Base-by-base conservation (phyloP, 2,329 filamentous ascomycete genomes). In the Aspergillus chevalieri region DNA sequence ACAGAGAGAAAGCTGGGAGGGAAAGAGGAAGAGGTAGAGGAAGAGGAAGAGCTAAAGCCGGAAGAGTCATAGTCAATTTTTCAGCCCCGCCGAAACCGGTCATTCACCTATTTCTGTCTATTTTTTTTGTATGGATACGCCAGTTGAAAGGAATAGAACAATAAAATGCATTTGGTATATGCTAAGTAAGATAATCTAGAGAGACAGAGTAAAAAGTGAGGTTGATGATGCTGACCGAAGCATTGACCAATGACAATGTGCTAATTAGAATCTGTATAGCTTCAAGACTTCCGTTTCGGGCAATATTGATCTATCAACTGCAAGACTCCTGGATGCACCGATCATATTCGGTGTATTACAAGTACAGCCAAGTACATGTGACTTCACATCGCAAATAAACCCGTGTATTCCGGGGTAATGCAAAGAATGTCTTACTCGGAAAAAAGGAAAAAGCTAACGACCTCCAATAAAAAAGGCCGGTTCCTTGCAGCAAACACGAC, bases 41-140 rank as follows among this genome's bases (percentile, higher is more conserved):
- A 44, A 49, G 42, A 47, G 26, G 15, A 53, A 30, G 15, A 43
- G 17, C 47, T 19, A 17, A 41, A 41, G 17, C 7, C 15, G 10
- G 38, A 41, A 43, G 46, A 55, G 50, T 45, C 45, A 43, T 33
- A 44, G 47, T 46, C 48, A 50, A 49, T 56, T 59, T 58, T 54
- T 48, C 46, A 43, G 47, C 39, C 46, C 12, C 41, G 38, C 43
- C 36, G 21, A 10, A 43, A 4, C 10, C 17, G 10, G 17, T 24
- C 19, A 10, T 21, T 22, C 21, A 19, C 21, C 14, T 5, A 10
- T 43, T 14, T 43, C 39, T 44, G 19, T 51, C 22, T 36, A 33
- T 42, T 50, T 33, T 24, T 47, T 46, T 53, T 49, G 21, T 14
- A 43, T 43, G 15, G 15, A 7, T 3, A 19, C 5, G 14, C 8